Percentiles rank a stretch among this genome's conserved stretches.
Conservation (phyloP, 352 stramenopile species). For the Phytophthora sojae region DNA sequence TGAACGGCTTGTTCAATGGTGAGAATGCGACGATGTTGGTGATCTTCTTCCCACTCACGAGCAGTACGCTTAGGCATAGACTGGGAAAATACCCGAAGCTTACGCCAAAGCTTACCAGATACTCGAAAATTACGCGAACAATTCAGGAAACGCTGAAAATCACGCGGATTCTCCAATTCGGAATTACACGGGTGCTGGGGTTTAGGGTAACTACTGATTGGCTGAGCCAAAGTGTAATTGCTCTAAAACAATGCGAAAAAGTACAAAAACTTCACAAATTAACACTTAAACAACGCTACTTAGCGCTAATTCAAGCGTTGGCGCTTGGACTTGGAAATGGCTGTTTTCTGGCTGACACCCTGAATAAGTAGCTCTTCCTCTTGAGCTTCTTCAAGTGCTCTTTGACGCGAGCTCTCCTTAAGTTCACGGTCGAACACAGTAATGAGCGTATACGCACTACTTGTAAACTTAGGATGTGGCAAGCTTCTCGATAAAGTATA, state of each 20-base stretch:
- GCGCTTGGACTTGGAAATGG: neutral
- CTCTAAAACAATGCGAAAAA: neutral
- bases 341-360: neutral
- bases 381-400: neutral
- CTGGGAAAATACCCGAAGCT: neutral
- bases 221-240: neutral
- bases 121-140: neutral
- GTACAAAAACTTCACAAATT: neutral
- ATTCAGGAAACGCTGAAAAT: neutral
- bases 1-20: neutral
- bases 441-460: neutral
- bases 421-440: neutral
- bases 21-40: neutral
- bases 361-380: neutral
- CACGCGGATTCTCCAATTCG: neutral
- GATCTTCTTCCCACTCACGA: neutral
- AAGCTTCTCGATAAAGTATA: slow-evolving; percentile 6
- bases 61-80: neutral
- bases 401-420: neutral
- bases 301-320: neutral
- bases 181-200: neutral
- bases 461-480: too few species aligned
- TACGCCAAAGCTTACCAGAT: neutral
- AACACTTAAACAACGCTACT: neutral
- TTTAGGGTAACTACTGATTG: neutral